Base-by-base conservation (phyloP, 805 yeast species). In the Monosporozyma siamensis region DNA sequence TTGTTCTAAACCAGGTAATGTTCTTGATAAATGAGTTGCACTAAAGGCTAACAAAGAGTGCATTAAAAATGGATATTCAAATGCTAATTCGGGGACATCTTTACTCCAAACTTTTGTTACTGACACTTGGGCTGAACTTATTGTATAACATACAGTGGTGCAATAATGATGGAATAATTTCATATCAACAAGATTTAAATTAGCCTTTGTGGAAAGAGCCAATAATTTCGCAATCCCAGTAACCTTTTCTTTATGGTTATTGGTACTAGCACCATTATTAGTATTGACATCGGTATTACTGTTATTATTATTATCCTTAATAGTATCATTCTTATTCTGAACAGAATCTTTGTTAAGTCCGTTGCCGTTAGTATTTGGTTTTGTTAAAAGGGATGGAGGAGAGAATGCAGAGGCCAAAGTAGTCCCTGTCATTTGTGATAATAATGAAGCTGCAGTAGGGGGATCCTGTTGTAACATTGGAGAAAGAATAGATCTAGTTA, bases 1-100 rank as follows among this genome's bases (percentile, higher is more conserved):
- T 54, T 81, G 82, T 54, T 83, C 92, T 48, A 82, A 69, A 0
- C 89, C 85, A 37, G 77, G 70, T 51, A 81, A 85, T 2, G 82
- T 78, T 47, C 95, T 67, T 4, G 92, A 78, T 40, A 89, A 65
- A 65, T 90, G 97, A 0, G 97, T 86, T 2, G 97, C 97, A 44
- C 95, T 80, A 55, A 90, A 85, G 21, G 95, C 95, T 42, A 90
- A 67, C 11, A 90, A 71, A 1, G 95, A 80, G 58, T 90, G 97
- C 96, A 90, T 87, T 50, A 90, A 68, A 54, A 86, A 88, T 12
- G 95, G 95, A 58, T 80, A 81, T 43, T 80, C 76, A 64, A 89
- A 87, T 4, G 97, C 95, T 44, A 89, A 68, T 67, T 80, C 76
- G 0, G 96, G 96, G 20, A 90, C 87, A 51, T 86, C 94, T 40